These are phyloP conservation scores for Gossypium trilobum DNA, from an alignment of 441 rosid species.

Conservation along the genomic window DNA sequence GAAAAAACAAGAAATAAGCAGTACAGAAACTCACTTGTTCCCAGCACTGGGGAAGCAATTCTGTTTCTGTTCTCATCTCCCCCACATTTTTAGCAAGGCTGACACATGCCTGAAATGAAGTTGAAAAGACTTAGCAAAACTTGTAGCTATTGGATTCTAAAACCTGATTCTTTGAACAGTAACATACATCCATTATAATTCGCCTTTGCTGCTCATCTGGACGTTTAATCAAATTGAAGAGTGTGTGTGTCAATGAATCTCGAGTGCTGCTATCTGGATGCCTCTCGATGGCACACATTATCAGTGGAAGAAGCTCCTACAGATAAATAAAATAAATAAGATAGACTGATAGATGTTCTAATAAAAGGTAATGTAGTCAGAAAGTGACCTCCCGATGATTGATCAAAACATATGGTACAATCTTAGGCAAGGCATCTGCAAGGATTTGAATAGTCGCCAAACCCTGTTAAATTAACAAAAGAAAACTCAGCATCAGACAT, in stretches of 20 bases:
- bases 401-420: slow-evolving; percentile 94
- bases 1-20: slow-evolving; percentile 10
- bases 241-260: slow-evolving; percentile 87
- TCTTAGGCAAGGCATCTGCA: slow-evolving; percentile 92
- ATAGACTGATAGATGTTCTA: slow-evolving; percentile 2
- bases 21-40: slow-evolving; percentile 65
- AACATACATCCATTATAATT: slow-evolving; percentile 89
- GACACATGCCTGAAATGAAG: slow-evolving; percentile 74
- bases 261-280: slow-evolving; percentile 73
- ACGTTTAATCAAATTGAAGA: slow-evolving; percentile 89
- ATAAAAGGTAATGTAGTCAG: slow-evolving; percentile 11
- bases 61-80: slow-evolving; percentile 96
- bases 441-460: slow-evolving; percentile 85
- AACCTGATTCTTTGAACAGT: slow-evolving; percentile 19
- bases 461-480: slow-evolving; percentile 47
- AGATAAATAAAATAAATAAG: slow-evolving; percentile 14
- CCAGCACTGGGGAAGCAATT: slow-evolving; percentile 98
- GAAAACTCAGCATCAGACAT: slow-evolving; percentile 18
- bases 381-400: slow-evolving; percentile 80
- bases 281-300: slow-evolving; percentile 97
- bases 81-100: slow-evolving; percentile 89
- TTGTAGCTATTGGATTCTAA: slow-evolving; percentile 10
- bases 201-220: slow-evolving; percentile 94
- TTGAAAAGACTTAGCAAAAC: slow-evolving; percentile 23
- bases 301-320: slow-evolving; percentile 96